A percentile compares a stretch with the other conserved stretches of the same genome.
phyloP scores from a whole-genome alignment of 495 filamentous ascomycete genomes.

The Hamigera avellanea region DNA sequence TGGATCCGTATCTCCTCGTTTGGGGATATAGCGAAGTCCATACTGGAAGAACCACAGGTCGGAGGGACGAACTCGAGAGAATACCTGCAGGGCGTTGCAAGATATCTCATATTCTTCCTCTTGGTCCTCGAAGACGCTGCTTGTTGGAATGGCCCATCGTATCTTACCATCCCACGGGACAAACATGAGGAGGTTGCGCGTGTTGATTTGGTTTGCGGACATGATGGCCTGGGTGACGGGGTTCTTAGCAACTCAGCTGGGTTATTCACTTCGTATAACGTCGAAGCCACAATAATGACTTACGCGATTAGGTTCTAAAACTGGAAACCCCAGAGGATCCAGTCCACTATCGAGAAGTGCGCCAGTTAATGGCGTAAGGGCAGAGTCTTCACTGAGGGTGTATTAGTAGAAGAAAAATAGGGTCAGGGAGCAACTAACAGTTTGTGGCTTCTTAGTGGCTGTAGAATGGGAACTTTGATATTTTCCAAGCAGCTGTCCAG shows the following conservation, averaged over 20 bases:
- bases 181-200: neutral
- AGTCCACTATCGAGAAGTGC: constrained; percentile 2
- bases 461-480: constrained; percentile 4
- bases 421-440: neutral
- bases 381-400: no score
- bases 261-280: no score
- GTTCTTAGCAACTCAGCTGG: no score
- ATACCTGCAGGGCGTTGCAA: constrained; percentile 1
- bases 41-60: constrained; percentile 19
- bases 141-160: constrained; percentile 15
- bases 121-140: constrained; percentile 12
- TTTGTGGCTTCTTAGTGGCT: neutral
- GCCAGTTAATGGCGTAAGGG: neutral
- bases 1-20: constrained; percentile 5
- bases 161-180: constrained; percentile 16
- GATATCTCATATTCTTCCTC: constrained; percentile 10
- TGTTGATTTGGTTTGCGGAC: neutral
- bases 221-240: neutral
- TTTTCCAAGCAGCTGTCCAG: constrained; percentile 7
- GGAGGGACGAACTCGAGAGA: constrained; percentile 1
- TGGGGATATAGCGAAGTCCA: constrained; percentile 23
- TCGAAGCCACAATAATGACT: neutral
- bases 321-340: constrained; percentile 1
- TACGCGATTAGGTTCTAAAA: constrained; percentile 3
- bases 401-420: constrained; percentile 1